Evolutionary conservation across 2,329 filamentous ascomycete genomes (phyloP), one percentile per base, ranked within the genome.

Genomic region (Truncatella angustata): DNA sequence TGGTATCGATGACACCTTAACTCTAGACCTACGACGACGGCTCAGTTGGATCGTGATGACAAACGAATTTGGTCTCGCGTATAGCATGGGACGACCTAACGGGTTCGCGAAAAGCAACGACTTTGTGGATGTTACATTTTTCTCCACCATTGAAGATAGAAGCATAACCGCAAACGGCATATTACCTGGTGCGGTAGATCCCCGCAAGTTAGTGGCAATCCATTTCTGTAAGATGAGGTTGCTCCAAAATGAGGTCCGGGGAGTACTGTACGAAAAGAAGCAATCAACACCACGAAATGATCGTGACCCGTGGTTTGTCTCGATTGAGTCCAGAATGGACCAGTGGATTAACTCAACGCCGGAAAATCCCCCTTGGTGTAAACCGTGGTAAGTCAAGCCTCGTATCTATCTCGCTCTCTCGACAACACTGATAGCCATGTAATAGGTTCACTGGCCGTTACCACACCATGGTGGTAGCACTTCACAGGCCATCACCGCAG

Each of bases 211-310:
- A 61, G 86, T 96, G 23, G 87, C 91, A 2, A 91, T 97, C 55
- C 93, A 99, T 67, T 94, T 96, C 62, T 91, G 91, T 74, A 93
- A 90, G 65, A 95, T 97, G 90, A 81, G 91, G 51, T 71, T 95
- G 53, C 75, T 92, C 11, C 92, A 97, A 66, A 84, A 92, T 12
- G 93, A 97, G 69, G 94, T 97, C 39, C 81, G 91, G 52, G 83
- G 91, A 53, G 87, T 85, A 5, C 75, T 97, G 1, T 97, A 99
- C 66, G 87, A 96, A 60, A 87, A 86, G 68, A 94, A 94, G 69
- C 81, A 87, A 40, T 73, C 84, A 0, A 86, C 90, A 47, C 92
- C 93, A 0, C 83, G 82, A 49, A 82, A 87, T 64, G 91, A 96
- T 62, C 79, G 83, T 36, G 88, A 97, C 70, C 90, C 90, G 2